A percentile compares a stretch with the other conserved stretches of the same genome.
These are phyloP conservation scores for Mycosphaerella sp. DNA, from an alignment of 2,329 filamentous ascomycete species.

Conservation along the genomic window DNA sequence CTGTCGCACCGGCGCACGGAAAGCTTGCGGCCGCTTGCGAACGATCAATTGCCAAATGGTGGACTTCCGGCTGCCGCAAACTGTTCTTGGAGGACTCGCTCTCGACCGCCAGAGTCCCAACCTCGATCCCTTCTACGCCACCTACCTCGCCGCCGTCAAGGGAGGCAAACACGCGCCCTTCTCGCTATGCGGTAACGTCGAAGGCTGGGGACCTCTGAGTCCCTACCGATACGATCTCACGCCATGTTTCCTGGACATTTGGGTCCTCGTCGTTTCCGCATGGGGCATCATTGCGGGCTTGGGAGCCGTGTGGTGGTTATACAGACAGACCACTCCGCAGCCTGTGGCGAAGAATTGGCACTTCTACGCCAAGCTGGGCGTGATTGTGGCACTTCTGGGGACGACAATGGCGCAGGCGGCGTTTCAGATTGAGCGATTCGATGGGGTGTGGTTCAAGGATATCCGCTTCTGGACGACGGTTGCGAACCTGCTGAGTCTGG, in stretches of 20 bases:
- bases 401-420: conserved; percentile 66
- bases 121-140: conserved; percentile 20
- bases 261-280: conserved; percentile 67
- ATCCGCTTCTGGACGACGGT: conserved; percentile 81
- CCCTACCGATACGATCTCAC: conserved; percentile 87
- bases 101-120: conserved; percentile 5
- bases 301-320: conserved; percentile 71
- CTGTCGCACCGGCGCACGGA: conserved; percentile 1
- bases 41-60: conserved; percentile 20
- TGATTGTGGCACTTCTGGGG: conserved; percentile 62
- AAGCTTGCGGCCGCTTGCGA: conserved; percentile 9
- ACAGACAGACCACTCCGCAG: conserved; percentile 61
- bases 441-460: conserved; percentile 66
- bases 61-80: conserved; percentile 15
- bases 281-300: conserved; percentile 75
- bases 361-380: conserved; percentile 81
- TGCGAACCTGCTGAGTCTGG: conserved; percentile 64
- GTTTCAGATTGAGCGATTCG: conserved; percentile 67
- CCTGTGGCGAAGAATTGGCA: conserved; percentile 77
- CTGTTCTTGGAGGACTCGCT: conserved; percentile 13
- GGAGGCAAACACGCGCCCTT: conserved; percentile 40
- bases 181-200: conserved; percentile 76
- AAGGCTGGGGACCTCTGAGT: conserved; percentile 95
- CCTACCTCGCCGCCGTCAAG: conserved; percentile 27
- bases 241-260: conserved; percentile 92